These are phyloP conservation scores for Solanum appendiculatum DNA, from an alignment of 257 asterid species.

Conservation along the genomic window DNA sequence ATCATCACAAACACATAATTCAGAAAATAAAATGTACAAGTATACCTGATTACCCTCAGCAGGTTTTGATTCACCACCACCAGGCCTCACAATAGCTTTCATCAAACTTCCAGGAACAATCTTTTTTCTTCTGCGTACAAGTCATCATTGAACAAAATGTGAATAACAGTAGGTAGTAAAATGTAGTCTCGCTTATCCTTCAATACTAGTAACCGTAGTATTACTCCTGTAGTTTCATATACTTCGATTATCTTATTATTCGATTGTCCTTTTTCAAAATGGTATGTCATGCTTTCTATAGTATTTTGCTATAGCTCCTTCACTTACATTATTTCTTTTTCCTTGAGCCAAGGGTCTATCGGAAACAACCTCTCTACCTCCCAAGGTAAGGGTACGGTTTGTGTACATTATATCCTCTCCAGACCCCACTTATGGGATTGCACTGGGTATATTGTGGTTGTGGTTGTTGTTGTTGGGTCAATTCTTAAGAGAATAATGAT, in stretches of 20 bases:
- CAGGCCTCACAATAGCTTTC: slow-evolving; percentile 93
- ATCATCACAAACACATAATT: not conserved
- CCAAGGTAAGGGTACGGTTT: not conserved
- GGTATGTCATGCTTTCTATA: not conserved
- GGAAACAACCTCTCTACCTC: not conserved
- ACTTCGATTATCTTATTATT: not conserved
- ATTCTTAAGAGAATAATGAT: slow-evolving; percentile 1
- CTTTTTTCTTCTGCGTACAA: slow-evolving; percentile 55
- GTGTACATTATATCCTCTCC: not conserved
- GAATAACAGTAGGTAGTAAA: not conserved
- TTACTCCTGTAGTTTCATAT: not conserved
- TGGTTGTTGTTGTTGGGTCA: not conserved
- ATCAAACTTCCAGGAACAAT: slow-evolving; percentile 86
- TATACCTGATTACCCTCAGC: slow-evolving; percentile 84
- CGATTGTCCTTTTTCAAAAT: not conserved
- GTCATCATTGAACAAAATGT: not conserved
- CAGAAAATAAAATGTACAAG: not conserved
- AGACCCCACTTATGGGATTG: not conserved
- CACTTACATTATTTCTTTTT: not conserved
- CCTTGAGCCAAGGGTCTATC: not conserved
- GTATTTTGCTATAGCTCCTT: not conserved
- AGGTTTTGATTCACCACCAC: slow-evolving; percentile 68
- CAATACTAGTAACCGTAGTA: not conserved
- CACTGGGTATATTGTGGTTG: not conserved
- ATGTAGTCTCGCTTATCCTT: not conserved